phyloP scores from a whole-genome alignment of 148 eudicot species.

The Cornus suecica region DNA sequence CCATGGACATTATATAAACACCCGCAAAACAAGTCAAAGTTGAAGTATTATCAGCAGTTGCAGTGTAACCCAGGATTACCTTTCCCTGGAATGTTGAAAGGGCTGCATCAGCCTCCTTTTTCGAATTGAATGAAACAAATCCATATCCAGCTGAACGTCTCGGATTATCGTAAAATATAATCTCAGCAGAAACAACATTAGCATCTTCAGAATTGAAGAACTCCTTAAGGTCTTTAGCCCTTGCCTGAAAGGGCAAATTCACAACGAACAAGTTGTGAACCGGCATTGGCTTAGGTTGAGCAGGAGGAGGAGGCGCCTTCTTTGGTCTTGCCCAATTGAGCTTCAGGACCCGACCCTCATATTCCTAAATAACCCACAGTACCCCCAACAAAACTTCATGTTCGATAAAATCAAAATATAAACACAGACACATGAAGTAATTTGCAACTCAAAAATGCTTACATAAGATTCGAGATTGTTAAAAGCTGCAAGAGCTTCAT shows the following conservation, averaged over 20 bases:
- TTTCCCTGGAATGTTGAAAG: constrained; percentile 63
- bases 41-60: neutral
- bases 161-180: constrained; percentile 61
- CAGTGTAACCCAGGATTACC: constrained; percentile 37
- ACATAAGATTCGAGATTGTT: constrained; percentile 64
- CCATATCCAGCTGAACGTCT: constrained; percentile 85
- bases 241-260: constrained; percentile 67
- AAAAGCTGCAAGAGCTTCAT: constrained; percentile 75
- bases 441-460: constrained; percentile 26
- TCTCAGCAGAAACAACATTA: constrained; percentile 50
- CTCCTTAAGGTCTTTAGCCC: constrained; percentile 67
- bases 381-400: constrained; percentile 8
- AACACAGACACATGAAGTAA: neutral
- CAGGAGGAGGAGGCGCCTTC: constrained; percentile 36
- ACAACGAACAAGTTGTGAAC: constrained; percentile 72
- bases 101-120: constrained; percentile 80
- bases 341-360: constrained; percentile 67
- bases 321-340: constrained; percentile 67
- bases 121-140: constrained; percentile 75
- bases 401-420: neutral
- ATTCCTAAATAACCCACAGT: constrained; percentile 45
- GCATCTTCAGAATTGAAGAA: constrained; percentile 43
- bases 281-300: constrained; percentile 45
- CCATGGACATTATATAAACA: neutral
- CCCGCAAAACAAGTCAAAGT: neutral